Evolutionary conservation across 805 yeast species (phyloP).

Genomic region (Monosporozyma solicola): DNA sequence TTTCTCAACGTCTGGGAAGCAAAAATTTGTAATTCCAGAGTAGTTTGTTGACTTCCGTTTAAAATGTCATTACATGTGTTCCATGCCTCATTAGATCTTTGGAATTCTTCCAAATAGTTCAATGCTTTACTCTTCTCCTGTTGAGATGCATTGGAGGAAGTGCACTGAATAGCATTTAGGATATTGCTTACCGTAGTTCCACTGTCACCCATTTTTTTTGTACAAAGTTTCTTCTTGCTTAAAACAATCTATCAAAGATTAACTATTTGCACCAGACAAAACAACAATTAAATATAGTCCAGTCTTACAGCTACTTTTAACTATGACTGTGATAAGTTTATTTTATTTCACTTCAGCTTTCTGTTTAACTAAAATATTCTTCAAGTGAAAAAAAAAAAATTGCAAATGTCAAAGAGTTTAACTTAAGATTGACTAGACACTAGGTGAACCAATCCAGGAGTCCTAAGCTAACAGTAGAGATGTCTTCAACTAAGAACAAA

Average conservation of each 20-base stretch:
- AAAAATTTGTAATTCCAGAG: slow-evolving; percentile 62
- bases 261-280: background rate
- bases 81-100: slow-evolving; percentile 82
- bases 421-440: background rate
- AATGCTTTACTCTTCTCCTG: slow-evolving; percentile 37
- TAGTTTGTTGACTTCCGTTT: slow-evolving; percentile 19
- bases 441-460: background rate
- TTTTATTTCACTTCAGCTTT: background rate
- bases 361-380: background rate
- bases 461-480: background rate
- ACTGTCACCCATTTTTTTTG: background rate
- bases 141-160: slow-evolving; percentile 22
- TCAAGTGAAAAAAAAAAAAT: background rate
- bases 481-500: slow-evolving; percentile 17
- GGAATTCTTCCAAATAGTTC: slow-evolving; percentile 65
- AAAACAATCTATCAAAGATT: background rate
- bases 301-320: background rate
- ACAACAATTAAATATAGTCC: background rate
- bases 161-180: slow-evolving; percentile 22
- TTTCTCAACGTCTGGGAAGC: slow-evolving; percentile 87
- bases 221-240: background rate
- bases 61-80: slow-evolving; percentile 50
- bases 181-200: slow-evolving; percentile 8
- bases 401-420: background rate
- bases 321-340: background rate